Evolutionary conservation across 495 filamentous ascomycete genomes (phyloP), one percentile per base, ranked within the genome.

Genomic region (Barbatosphaeria neglecta): DNA sequence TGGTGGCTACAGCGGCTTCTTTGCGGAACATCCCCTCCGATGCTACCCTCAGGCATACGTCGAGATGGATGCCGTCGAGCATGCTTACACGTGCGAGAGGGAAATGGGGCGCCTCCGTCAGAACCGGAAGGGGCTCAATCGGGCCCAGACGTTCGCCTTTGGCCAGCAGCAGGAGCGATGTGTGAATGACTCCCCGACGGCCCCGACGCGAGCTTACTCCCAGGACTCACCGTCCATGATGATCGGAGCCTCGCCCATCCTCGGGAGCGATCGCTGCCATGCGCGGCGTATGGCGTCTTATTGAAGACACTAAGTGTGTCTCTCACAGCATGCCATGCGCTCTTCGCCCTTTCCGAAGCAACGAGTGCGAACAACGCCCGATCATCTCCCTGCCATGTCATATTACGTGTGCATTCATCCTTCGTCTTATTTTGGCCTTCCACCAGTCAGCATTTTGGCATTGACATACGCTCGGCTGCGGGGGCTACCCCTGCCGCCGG

Each of bases 41-140:
- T 99, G 93, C 69, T 87, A 78, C 47, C 92, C 92, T 8, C 90
- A 94, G 57, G 85, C 89, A 50, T 99, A 99, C 55, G 86, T 97
- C 22, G 86, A 90, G 63, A 99, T 99, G 93, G 81, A 76, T 44
- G 84, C 82, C 51, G 82, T 89, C 52, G 84, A 89, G 60, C 90
- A 97, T 61, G 82, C 84, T 50, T 79, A 81, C 51, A 89, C 88
- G 23, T 96, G 92, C 55, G 93, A 97, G 72, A 82, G 86, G 54
- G 90, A 92, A 50, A 83, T 99, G 72, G 87, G 86, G 50, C 87
- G 86, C 59, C 77, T 99, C 50, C 75, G 77, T 48, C 63, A 72
- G 56, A 84, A 85, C 53, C 83, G 93, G 37, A 79, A 80, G 50
- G 90, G 92, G 57, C 65, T 99, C 40, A 78, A 79, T 53, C 76